Conservation (phyloP, 2,329 filamentous ascomycete genomes). For the Pseudodiploospora longispora region DNA sequence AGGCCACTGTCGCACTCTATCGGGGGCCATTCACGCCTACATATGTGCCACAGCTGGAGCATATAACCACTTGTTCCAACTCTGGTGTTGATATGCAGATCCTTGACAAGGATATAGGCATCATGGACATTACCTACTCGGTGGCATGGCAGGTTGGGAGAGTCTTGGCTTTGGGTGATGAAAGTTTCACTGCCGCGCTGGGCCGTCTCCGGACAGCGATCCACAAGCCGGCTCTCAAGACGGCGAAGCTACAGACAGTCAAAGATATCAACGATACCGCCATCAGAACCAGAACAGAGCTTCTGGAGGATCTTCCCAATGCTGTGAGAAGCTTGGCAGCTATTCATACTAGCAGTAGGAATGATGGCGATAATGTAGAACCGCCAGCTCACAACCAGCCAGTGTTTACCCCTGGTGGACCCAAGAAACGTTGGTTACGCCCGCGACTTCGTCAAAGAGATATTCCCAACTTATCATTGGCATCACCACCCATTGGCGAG, state of each 20-base stretch:
- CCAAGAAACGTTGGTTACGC: slow-evolving; percentile 5
- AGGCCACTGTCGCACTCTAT: slow-evolving; percentile 27
- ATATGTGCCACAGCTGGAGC: slow-evolving; percentile 5
- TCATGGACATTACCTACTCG: slow-evolving; percentile 37
- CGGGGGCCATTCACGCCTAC: slow-evolving; percentile 30
- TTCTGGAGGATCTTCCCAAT: too few relatives aligned
- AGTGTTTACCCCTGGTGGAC: background rate
- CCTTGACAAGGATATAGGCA: slow-evolving; percentile 26
- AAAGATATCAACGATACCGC: background rate
- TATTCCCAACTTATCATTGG: background rate
- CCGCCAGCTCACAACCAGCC: background rate
- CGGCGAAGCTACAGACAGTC: background rate
- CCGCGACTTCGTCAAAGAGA: background rate
- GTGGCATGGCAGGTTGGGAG: slow-evolving; percentile 35
- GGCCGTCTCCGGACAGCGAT: background rate
- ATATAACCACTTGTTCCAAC: slow-evolving; percentile 19
- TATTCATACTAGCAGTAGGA: too few relatives aligned
- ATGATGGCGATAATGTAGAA: background rate
- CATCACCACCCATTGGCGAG: background rate
- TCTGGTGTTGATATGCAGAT: slow-evolving; percentile 28
- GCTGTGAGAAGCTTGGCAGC: too few relatives aligned
- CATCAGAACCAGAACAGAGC: too few relatives aligned
- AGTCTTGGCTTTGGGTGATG: slow-evolving; percentile 26
- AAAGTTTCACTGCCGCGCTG: slow-evolving; percentile 18
- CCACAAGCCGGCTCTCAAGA: background rate